Base-by-base conservation (phyloP, 1,284 basidiomycete genomes). In the Cutaneotrichosporon dermatis region DNA sequence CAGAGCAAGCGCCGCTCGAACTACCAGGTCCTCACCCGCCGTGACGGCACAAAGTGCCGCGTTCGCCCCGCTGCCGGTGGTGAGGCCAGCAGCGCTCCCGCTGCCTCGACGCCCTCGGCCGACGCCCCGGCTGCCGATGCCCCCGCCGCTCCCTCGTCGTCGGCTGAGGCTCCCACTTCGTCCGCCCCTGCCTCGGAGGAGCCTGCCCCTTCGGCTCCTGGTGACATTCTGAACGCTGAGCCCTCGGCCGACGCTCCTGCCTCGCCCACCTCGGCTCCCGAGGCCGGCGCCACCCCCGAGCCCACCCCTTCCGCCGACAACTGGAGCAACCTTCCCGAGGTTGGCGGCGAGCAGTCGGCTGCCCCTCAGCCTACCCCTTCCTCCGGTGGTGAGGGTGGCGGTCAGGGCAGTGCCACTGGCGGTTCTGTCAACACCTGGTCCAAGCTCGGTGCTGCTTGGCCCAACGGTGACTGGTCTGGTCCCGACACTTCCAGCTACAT, bases 361-460 rank as follows among this genome's bases (percentile, higher is more conserved):
- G 55, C 55, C 37, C 51, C 63, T 36, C 34, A 56, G 4, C 37
- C 35, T 8, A 25, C 51, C 16, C 40, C 46, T 34, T 33, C 41
- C 36, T 51, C 39, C 13, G 43, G 25, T 11, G 25, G 16, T 10
- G 45, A 25, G 6, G 45, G 45, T 13, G 45, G 25, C 12, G 45
- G 45, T 6, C 43, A 44, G 15, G 43, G 43, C 25, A 6, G 8
- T n/a, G 37, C 7, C 37, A 51, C 40, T 36, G 35, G 62, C 8
- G 60, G 61, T n/a, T 53, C 56, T 6, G 59, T 43, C 46, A 68
- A 71, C 65, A 36, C 60, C 6, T 65, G 69, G 34, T 72, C 77
- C 55, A 88, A 89, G 78, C 78, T 83, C 16, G 85, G 87, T 66
- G 67, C 86, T 42, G 85, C 83, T 13, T 90, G 86, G 86, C 80